Conservation (phyloP, 352 stramenopile species). For the Blastocystis sp. region DNA sequence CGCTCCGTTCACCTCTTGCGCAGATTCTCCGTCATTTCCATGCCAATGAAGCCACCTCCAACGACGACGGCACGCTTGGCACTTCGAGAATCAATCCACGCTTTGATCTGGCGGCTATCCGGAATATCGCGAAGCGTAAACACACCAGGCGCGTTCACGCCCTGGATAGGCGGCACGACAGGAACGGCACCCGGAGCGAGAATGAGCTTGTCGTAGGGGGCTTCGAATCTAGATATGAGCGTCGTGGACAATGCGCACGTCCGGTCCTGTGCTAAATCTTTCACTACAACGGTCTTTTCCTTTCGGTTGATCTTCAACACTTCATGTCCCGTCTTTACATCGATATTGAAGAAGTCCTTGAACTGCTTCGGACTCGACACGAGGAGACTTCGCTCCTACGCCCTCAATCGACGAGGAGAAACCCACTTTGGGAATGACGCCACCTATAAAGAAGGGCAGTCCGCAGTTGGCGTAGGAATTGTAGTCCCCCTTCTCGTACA, state of each 20-base stretch:
- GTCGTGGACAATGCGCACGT: background rate
- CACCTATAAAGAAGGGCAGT: constrained; percentile 77
- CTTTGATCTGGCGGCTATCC: constrained; percentile 72
- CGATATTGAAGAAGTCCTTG: constrained; percentile 74
- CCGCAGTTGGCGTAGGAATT: constrained; percentile 76
- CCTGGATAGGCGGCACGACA: constrained; percentile 75
- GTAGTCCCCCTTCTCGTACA: constrained; percentile 75
- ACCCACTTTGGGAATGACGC: constrained; percentile 73
- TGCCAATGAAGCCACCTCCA: constrained; percentile 76
- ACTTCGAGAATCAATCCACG: constrained; percentile 72
- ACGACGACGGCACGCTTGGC: constrained; percentile 75
- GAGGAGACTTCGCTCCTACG: constrained; percentile 71
- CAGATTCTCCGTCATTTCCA: constrained; percentile 78
- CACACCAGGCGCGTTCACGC: constrained; percentile 74
- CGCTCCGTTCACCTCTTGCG: constrained; percentile 62
- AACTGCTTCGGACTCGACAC: constrained; percentile 75
- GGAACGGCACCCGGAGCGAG: constrained; percentile 74
- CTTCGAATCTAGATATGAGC: constrained; percentile 38
- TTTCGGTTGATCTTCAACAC: constrained; percentile 74
- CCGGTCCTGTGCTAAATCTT: constrained; percentile 71
- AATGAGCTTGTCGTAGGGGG: constrained; percentile 75
- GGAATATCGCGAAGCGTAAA: constrained; percentile 75
- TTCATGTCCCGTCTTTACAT: constrained; percentile 74
- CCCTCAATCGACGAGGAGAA: background rate
- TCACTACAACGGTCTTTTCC: constrained; percentile 72